Evolutionary conservation across 805 yeast genomes (phyloP).

Genomic region (Kazachstania bromeliacearum): DNA sequence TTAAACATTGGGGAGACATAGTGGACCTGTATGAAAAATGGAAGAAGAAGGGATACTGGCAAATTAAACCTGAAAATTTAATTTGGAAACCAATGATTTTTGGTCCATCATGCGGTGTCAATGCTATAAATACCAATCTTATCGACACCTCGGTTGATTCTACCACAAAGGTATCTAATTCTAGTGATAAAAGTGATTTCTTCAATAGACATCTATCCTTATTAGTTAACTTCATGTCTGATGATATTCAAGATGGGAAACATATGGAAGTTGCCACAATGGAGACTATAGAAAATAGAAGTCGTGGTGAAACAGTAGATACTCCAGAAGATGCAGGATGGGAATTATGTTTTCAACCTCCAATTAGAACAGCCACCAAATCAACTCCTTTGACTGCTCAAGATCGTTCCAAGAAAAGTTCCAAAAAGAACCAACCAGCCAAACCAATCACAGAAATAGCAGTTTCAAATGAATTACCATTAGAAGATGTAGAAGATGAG

Average conservation of each 20-base stretch:
- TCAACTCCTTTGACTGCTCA: no score
- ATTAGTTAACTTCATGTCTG: conserved; percentile 51
- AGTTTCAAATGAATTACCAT: no score
- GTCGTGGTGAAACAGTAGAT: background rate
- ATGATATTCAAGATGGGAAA: conserved; percentile 57
- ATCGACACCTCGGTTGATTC: conserved; percentile 1
- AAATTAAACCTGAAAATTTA: conserved; percentile 43
- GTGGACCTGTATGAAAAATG: conserved; percentile 37
- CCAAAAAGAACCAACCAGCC: no score
- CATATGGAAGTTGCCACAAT: conserved; percentile 48
- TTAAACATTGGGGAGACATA: conserved; percentile 32
- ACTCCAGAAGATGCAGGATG: conserved; percentile 2
- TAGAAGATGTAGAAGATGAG: background rate
- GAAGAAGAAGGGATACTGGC: conserved; percentile 44
- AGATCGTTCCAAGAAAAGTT: no score
- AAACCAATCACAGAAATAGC: no score
- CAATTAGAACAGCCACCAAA: no score
- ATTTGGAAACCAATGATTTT: conserved; percentile 78
- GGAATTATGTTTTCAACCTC: conserved; percentile 8
- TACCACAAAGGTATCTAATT: background rate
- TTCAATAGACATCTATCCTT: conserved; percentile 42
- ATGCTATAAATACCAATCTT: conserved; percentile 31
- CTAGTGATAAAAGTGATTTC: conserved; percentile 16
- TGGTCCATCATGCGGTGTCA: conserved; percentile 82
- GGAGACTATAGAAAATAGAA: conserved; percentile 16